Evolutionary conservation across 352 stramenopile genomes (phyloP).

Genomic region (Peronospora tabacina): DNA sequence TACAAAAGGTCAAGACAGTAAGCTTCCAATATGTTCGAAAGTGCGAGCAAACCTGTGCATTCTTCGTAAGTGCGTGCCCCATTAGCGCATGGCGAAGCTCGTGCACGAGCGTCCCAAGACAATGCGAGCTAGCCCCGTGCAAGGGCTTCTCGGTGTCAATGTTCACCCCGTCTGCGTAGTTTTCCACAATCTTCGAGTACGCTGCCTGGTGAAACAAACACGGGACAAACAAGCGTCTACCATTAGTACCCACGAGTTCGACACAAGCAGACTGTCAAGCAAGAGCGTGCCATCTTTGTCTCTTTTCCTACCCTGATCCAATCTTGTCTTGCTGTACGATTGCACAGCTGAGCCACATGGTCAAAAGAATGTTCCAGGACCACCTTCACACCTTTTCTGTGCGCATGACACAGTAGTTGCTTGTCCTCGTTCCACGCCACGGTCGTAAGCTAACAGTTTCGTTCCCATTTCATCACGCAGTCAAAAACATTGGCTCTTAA

Average conservation of each 20-base stretch:
- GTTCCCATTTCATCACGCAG: background rate
- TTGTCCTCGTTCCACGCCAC: slow-evolving; percentile 83
- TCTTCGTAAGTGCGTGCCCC: slow-evolving; percentile 41
- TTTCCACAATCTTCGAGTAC: slow-evolving; percentile 53
- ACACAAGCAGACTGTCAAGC: background rate
- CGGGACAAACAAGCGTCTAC: background rate
- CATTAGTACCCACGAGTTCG: background rate
- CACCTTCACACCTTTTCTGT: slow-evolving; percentile 67
- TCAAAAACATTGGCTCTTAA: background rate
- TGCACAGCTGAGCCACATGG: slow-evolving; percentile 48
- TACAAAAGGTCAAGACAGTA: slow-evolving; percentile 3
- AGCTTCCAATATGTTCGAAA: background rate
- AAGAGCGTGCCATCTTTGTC: background rate
- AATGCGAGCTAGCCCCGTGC: slow-evolving; percentile 34
- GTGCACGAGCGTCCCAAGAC: slow-evolving; percentile 43
- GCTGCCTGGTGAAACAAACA: slow-evolving; percentile 22
- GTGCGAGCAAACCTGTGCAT: slow-evolving; percentile 43
- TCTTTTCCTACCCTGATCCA: slow-evolving; percentile 43
- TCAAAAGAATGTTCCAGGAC: slow-evolving; percentile 83
- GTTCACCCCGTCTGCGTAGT: slow-evolving; percentile 76
- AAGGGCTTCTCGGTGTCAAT: slow-evolving; percentile 77
- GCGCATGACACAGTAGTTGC: slow-evolving; percentile 69
- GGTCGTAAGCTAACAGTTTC: slow-evolving; percentile 46
- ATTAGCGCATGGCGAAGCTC: slow-evolving; percentile 58
- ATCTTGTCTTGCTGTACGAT: slow-evolving; percentile 31